Base-by-base conservation (phyloP, 106 monocot species). In the Acorus calamus region DNA sequence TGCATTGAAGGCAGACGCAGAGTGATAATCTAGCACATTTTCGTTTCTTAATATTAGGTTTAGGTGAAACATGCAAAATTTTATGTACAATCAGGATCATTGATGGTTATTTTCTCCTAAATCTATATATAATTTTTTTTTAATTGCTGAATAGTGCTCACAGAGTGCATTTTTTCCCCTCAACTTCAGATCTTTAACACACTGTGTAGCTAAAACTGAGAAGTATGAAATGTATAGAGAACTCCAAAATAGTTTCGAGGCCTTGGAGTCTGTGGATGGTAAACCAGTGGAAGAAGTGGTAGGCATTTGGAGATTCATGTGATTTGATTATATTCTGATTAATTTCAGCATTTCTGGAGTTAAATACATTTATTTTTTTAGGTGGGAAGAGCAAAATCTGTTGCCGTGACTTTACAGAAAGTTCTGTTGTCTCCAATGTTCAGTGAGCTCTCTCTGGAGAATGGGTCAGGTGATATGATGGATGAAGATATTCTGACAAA, bases 401-500 rank as follows among this genome's bases (percentile, higher is more conserved):
- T 81, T 50, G 13, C 84, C 62, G 78, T 80, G 60, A 47, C 78
- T 75, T 75, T 96, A 74, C 84, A 67, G 73, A 83, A 75, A 73
- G 43, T 91, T 59, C 78, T 96, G 48, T 45, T 73, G 6, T 77
- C 71, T 42, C 76, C 91, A 48, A 67, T 69, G 52, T 85, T 96
- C 52, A 71, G 74, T 47, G 91, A 96, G 50, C 76, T 67, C 56
- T 67, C 11, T 63, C 65, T 75, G 66, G 71, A 66, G 63, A 75
- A 75, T 73, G 77, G 75, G 7, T 77, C 82, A 47, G 70, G 67
- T 46, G 90, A 91, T 65, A 80, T 81, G 74, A 96, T 96, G 96
- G 96, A 96, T 65, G 96, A 96, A 71, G 96, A 96, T 77, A 61
- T 57, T 74, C 59, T 57, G 14, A 78, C 80, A 61, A 85, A 73